Evolutionary conservation across 2,329 filamentous ascomycete species (phyloP).

Genomic region (Penicillium sp.): DNA sequence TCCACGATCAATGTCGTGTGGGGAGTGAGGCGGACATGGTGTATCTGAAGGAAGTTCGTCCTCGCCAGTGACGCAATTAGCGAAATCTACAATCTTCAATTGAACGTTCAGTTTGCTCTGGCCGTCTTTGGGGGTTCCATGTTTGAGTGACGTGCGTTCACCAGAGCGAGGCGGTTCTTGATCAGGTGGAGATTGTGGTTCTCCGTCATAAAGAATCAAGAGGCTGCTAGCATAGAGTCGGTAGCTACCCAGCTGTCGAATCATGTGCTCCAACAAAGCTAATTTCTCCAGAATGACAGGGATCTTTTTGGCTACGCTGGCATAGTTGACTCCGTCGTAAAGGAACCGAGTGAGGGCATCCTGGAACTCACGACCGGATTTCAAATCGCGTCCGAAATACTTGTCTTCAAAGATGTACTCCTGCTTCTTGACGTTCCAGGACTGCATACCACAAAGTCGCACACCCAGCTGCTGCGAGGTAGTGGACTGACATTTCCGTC

Average conservation of each 20-base stretch:
- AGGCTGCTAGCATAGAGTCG: slow-evolving; percentile 94
- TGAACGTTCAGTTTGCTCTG: slow-evolving; percentile 54
- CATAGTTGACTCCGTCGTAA: slow-evolving; percentile 80
- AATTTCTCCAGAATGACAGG: slow-evolving; percentile 84
- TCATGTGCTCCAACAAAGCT: slow-evolving; percentile 76
- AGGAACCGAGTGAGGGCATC: slow-evolving; percentile 84
- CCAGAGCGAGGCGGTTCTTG: slow-evolving; percentile 23
- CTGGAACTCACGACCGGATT: slow-evolving; percentile 85
- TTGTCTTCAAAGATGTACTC: slow-evolving; percentile 97
- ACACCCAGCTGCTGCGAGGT: slow-evolving; percentile 91
- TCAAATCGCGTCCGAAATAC: slow-evolving; percentile 87
- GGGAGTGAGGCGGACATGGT: slow-evolving; percentile 76
- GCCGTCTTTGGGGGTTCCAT: slow-evolving; percentile 36
- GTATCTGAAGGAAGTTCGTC: slow-evolving; percentile 61
- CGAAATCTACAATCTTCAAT: slow-evolving; percentile 97
- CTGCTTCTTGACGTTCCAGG: slow-evolving; percentile 83
- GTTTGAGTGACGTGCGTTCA: slow-evolving; percentile 36
- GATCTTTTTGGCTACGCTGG: slow-evolving; percentile 81
- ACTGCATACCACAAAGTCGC: slow-evolving; percentile 90
- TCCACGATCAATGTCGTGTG: slow-evolving; percentile 77
- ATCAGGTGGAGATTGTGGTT: slow-evolving; percentile 32
- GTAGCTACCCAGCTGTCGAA: slow-evolving; percentile 76
- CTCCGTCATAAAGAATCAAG: slow-evolving; percentile 95
- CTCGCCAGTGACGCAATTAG: slow-evolving; percentile 90
- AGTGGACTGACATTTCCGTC: slow-evolving; percentile 86